These are phyloP conservation scores for Zizania latifolia DNA, from an alignment of 176 grass and related monocot genomes.

Conservation along the genomic window DNA sequence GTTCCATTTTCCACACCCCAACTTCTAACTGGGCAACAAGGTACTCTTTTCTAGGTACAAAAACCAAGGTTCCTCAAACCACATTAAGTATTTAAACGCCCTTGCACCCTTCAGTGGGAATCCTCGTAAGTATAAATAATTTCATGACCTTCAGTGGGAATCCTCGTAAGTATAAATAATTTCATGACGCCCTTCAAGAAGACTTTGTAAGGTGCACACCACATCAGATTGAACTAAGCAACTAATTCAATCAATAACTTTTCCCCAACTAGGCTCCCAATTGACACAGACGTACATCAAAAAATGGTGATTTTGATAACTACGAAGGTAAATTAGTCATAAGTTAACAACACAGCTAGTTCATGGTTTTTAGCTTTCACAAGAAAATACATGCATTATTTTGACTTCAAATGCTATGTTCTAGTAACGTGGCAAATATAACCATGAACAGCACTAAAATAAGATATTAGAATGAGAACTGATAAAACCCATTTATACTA, in stretches of 20 bases:
- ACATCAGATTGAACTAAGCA: not conserved
- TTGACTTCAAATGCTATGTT: not conserved
- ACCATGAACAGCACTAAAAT: not conserved
- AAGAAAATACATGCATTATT: not conserved
- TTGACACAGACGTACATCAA: not conserved
- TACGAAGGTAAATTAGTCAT: not conserved
- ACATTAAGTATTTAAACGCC: not conserved
- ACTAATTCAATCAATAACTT: not conserved
- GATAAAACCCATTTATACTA: not conserved
- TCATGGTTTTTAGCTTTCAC: not conserved
- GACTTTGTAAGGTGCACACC: not conserved
- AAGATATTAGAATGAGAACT: not conserved
- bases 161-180: too few relatives aligned
- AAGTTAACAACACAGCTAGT: not conserved
- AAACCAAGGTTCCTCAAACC: not conserved
- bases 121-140: too few relatives aligned
- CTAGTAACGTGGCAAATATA: not conserved
- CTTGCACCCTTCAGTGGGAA: not conserved
- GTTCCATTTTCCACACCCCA: not conserved
- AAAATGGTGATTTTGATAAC: not conserved
- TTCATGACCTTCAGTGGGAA: not conserved
- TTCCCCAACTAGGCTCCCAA: not conserved
- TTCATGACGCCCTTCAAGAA: not conserved
- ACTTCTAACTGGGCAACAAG: not conserved
- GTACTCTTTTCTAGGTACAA: not conserved